These are phyloP conservation scores for Aspergillus cristatus DNA, from an alignment of 495 filamentous ascomycete genomes.

Conservation along the genomic window DNA sequence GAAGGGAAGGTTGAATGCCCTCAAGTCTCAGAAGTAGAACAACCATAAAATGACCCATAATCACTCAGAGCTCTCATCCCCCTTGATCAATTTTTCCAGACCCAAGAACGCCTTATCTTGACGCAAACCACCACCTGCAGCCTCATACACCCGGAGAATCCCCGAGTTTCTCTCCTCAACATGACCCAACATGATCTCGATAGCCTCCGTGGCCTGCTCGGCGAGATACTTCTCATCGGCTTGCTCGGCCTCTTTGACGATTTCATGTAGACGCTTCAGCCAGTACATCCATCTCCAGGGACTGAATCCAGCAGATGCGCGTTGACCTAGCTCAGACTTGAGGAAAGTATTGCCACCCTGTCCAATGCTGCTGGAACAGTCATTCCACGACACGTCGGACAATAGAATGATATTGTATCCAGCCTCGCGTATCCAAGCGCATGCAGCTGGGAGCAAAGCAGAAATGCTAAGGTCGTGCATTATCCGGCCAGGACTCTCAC, in stretches of 20 bases:
- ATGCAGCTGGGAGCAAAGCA: slow-evolving; percentile 1
- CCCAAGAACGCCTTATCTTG: slow-evolving; percentile 3
- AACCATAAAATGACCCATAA: too few relatives aligned
- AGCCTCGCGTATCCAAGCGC: slow-evolving; percentile 1
- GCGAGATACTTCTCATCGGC: neutral
- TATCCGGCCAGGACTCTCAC: neutral
- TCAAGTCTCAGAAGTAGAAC: neutral
- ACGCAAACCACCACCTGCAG: slow-evolving; percentile 1
- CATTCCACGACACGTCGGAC: slow-evolving; percentile 4
- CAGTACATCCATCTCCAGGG: slow-evolving; percentile 7
- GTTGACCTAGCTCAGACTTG: slow-evolving; percentile 3
- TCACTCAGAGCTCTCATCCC: neutral
- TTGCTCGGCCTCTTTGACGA: neutral
- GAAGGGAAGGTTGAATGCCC: neutral
- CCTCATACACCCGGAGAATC: slow-evolving; percentile 4
- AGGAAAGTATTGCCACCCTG: slow-evolving; percentile 1
- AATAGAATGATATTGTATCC: slow-evolving; percentile 3
- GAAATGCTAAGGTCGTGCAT: neutral
- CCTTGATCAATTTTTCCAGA: slow-evolving; percentile 1
- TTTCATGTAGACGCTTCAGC: slow-evolving; percentile 6
- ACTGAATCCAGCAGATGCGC: slow-evolving; percentile 2
- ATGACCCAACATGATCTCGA: slow-evolving; percentile 4
- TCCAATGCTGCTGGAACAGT: slow-evolving; percentile 1
- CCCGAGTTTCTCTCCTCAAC: slow-evolving; percentile 5
- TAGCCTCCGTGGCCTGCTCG: slow-evolving; percentile 1